Base-by-base conservation (phyloP, 257 asterid species). In the Primulina huaijiensis region DNA sequence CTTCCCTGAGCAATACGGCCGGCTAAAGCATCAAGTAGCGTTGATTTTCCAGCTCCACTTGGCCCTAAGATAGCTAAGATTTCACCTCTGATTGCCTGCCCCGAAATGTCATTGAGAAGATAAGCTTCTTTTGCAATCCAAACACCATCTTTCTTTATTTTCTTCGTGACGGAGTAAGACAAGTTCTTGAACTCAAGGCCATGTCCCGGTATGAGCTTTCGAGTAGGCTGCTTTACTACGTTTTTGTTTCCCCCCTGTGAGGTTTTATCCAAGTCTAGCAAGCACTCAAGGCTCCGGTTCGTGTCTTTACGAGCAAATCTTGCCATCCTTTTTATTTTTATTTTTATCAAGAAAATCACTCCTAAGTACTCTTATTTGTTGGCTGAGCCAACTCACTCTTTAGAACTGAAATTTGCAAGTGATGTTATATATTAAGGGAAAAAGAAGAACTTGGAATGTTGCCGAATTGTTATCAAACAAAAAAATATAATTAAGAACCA, bases 21-120 rank as follows among this genome's bases (percentile, higher is more conserved):
- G 5, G 97, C 97, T 69, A 91, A 68, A 34, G 97, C 97, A 73
- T 91, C 97, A 68, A 91, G 92, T 78, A 87, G 84, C 6, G 96
- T 91, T 0, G 97, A 91, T 62, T 91, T 91, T 2, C 97, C 97
- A 0, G 97, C 96, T 1, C 97, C 97, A 71, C 97, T 91, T 8
- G 96, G 97, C 19, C 97, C 97, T 84, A 91, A 82, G 64, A 91
- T 91, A 61, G 96, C 97, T 92, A 89, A 76, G 67, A 91, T 72
- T 66, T 89, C 92, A 8, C 96, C 97, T 60, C 87, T 78, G 79
- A 85, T 69, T 1, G 96, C 96, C 75, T 89, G 96, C 6, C 96
- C 96, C 0, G 97, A 89, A 65, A 91, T 87, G 64, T 89, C 92
- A 63, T 91, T 84, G 8, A 91, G 88, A 52, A 91, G 92, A 34